Base-by-base conservation (phyloP, 345 rosid genomes). In the Linum lewisii region DNA sequence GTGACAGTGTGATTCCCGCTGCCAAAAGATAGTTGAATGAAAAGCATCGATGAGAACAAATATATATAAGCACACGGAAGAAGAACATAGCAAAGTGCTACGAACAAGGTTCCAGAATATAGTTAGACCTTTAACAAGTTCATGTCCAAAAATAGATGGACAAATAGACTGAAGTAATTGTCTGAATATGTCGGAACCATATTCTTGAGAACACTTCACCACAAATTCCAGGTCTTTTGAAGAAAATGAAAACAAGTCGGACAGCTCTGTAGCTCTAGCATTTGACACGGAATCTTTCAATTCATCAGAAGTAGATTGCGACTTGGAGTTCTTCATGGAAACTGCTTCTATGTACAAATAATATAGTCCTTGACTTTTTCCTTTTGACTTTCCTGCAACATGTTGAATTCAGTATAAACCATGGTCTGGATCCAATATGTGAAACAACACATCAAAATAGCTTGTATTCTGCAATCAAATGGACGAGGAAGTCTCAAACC, bases 141-240 rank as follows among this genome's bases (percentile, higher is more conserved):
- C 99, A 71, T 93, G 97, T 19, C 99, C 99, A 66, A 86, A 89
- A 50, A 93, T 93, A 49, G 97, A 93, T 25, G 99, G 99, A 69
- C 99, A 93, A 38, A 87, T 74, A 26, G 97, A 89, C 58, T 89
- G 97, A 69, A 89, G 79, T 58, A 89, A 67, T 70, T 84, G 85
- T 49, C 85, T 78, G 66, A 93, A 93, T 60, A 79, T 76, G 69
- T 89, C 94, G 62, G 87, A 73, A 62, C 94, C 90, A 76, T 85
- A 73, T 77, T 93, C 97, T 81, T 82, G 81, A 19, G 77, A 77
- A 66, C 83, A 89, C 77, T 89, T 93, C 62, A 86, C 94, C 78
- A 93, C 83, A 68, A 93, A 89, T 73, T 93, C 94, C 78, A 93
- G 72, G 73, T 93, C 99, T 72, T 83, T 79, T 36, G 86, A 76